Base-by-base conservation (phyloP, 768 basidiomycete species). In the Mycena sanguinolenta region DNA sequence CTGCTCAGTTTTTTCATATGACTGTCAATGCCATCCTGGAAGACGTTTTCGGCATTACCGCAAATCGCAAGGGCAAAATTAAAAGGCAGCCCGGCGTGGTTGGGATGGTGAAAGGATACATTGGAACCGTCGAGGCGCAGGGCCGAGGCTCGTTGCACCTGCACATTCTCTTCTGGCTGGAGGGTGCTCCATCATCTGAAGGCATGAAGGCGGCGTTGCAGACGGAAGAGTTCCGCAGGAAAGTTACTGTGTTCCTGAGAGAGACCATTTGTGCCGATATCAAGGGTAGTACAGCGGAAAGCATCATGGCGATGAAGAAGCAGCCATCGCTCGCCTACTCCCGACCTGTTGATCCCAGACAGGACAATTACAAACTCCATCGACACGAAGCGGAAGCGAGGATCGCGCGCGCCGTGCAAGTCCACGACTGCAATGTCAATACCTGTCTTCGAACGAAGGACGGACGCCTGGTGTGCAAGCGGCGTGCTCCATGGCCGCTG, bases 91-190 rank as follows among this genome's bases (percentile, higher is more conserved):
- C 73, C 17, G 75, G 67, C 4, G 16, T 69, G 3, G 64, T 80
- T 5, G 58, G 58, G 2, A 4, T 19, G 1, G 39, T 58, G 0
- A 44, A 36, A 8, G 82, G 73, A 0, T 82, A 79, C 53, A 68
- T 76, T 30, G 79, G 75, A 0, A 72, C 30, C 30, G 0, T 84
- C 0, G 84, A 86, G 74, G 71, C 78, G 1, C 85, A 86, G 71
- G 83, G 80, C 0, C 69, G 82, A 23, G 82, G 80, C 0, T 79
- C 77, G 3, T 72, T 86, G 0, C 85, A 83, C 72, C 66, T 81
- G 0, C 83, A 84, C 67, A 53, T 83, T 16, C 63, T 84, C 0
- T 0, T 84, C 0, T 84, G 80, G 79, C 69, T 84, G 7, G 32
- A 67, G 10, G 59, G 77, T 53, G 72, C 78, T 3, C 83, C 82